These are phyloP conservation scores for Lablab purpureus DNA, from an alignment of 306 rosid genomes.

Conservation along the genomic window DNA sequence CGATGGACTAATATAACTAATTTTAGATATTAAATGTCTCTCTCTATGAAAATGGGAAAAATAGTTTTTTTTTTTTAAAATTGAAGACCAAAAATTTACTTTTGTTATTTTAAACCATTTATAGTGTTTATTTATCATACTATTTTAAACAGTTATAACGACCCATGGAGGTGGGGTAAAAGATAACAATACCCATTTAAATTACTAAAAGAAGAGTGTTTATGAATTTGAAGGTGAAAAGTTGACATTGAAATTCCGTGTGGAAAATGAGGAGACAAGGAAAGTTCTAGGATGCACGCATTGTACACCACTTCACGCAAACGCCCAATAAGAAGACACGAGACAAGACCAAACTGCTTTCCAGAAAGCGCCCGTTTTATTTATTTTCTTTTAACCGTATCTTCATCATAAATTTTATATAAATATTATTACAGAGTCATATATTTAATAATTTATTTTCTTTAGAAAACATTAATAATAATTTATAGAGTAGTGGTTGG, in stretches of 20 bases:
- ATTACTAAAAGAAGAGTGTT: neutral
- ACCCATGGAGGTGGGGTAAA: neutral
- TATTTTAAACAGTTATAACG: no score
- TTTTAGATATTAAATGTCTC: no score
- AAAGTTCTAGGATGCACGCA: slow-evolving; percentile 28
- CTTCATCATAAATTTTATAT: no score
- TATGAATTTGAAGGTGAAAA: neutral
- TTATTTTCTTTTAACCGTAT: no score
- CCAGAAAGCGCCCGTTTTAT: neutral
- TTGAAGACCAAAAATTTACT: no score
- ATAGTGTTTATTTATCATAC: no score
- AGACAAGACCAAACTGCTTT: neutral
- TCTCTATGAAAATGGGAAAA: no score
- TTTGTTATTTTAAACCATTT: no score
- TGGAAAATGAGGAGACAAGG: slow-evolving; percentile 44
- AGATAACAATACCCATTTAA: neutral
- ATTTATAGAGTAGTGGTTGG: neutral
- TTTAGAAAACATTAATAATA: neutral
- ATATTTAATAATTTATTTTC: neutral
- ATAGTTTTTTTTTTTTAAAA: no score
- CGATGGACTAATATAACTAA: no score
- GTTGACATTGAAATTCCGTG: slow-evolving; percentile 34
- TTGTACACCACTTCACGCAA: neutral
- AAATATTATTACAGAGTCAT: no score
- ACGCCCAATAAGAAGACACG: slow-evolving; percentile 38